Base-by-base conservation (phyloP, 1,284 basidiomycete species). In the Ustilago bromivora region DNA sequence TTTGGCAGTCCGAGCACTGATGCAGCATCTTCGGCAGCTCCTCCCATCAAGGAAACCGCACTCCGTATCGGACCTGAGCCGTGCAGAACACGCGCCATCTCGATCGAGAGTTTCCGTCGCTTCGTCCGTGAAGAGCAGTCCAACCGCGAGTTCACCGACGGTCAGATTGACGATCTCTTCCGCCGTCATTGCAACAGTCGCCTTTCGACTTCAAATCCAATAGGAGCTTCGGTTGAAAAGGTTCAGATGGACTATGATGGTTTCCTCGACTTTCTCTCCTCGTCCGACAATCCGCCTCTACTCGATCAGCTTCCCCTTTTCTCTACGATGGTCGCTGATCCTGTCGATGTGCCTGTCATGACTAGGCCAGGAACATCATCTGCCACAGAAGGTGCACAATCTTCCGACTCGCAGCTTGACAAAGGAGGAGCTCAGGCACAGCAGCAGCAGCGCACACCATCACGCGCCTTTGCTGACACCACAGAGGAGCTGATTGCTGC, bases 41-140 rank as follows among this genome's bases (percentile, higher is more conserved):
- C 54, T 23, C 60, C 71, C 13, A 31, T 64, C 17, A 38, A 15
- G 2, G 52, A 55, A 9, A 35, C 52, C 8, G 55, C 28, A 10
- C 35, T 52, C 40, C 43, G 52, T 15, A 38, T 32, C 2, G 61
- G 70, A 6, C 56, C 58, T 13, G 65, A 73, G 46, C 61, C 61
- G 4, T 68, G 65, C 51, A 47, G 61, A 19, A 61, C 61, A 1
- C 66, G 66, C 15, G 71, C 60, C 19, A 71, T 76, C 49, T 76
- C 74, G 13, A 61, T 69, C 46, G 62, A 57, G 9, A 60, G 46
- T 47, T 83, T 83, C 36, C 56, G 70, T 23, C 60, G 60, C 12
- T 83, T 83, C 57, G 35, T 85, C 28, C 61, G 66, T 2, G 54
- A 75, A n/a, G 84, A 83, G 52, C 84, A 85, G 47, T 63, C 75